Base-by-base conservation (phyloP, 2,329 filamentous ascomycete genomes). In the Neopestalotiopsis sp. region DNA sequence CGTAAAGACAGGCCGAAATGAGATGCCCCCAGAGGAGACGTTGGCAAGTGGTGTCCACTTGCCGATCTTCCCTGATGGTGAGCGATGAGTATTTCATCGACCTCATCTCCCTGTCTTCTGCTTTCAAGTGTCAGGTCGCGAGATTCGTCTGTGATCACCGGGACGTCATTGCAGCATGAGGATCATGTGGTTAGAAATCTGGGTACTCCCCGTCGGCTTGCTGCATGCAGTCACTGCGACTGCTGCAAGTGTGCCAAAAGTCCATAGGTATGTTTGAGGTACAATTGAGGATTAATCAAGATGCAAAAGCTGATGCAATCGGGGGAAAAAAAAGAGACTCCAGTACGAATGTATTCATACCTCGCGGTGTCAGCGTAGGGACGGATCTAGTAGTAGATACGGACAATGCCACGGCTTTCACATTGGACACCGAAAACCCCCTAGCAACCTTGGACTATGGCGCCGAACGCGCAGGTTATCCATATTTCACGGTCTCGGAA, bases 381-480 rank as follows among this genome's bases (percentile, higher is more conserved):
- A 52, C 40, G 20, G 40, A 49, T 13, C 40, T 64, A 10, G n/a
- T 24, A 14, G 28, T 49, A 17, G 40, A 64, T 28, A 64, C 61
- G 20, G 61, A 38, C 40, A 32, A 64, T 28, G 7, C 32, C 12
- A 52, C 61, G 6, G 17, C 38, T 45, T 64, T 64, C 28, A 64
- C 34, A 10, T 38, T 64, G 38, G 40, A 49, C 42, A 20, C 14
- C n/a, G 24, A 45, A 20, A 10, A 20, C 4, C 38, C 42, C 4
- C 20, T 64, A 3, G 61, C 40, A 4, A 64, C 61, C 7, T 14
- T 64, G 20, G 61, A 64, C 61, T 64, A 64, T 28, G 61, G 61
- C 30, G 52, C 38, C 6, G 61, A 64, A 13, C 38, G 61, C 9
- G 61, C 38, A 17, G 61, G 61, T 5, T 64, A 64, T 20, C 61